phyloP scores from a whole-genome alignment of 345 rosid genomes.

The Ceriops decandra region DNA sequence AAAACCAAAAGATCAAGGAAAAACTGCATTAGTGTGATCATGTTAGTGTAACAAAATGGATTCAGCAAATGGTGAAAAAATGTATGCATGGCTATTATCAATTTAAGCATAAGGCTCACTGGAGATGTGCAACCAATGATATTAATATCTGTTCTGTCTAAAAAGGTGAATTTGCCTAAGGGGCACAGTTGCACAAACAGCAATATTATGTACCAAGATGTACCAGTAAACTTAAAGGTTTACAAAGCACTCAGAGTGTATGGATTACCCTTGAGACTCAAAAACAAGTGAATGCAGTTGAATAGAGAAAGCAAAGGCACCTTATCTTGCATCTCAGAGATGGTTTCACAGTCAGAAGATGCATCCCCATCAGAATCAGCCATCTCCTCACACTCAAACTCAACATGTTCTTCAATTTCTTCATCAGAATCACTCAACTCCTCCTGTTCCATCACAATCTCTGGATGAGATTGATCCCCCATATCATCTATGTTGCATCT shows the following conservation, averaged over 20 bases:
- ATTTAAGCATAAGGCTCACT: too few species aligned
- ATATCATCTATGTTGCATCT: slow-evolving; percentile 38
- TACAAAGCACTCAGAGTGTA: slow-evolving; percentile 4
- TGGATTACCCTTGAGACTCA: background rate
- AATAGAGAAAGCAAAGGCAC: slow-evolving; percentile 26
- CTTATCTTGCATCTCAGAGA: slow-evolving; percentile 43
- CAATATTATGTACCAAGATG: background rate
- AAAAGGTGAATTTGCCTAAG: background rate
- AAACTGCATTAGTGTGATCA: too few species aligned
- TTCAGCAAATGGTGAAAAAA: too few species aligned
- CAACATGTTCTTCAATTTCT: slow-evolving; percentile 82
- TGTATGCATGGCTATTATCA: too few species aligned
- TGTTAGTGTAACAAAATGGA: too few species aligned
- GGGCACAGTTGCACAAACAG: background rate
- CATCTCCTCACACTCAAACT: slow-evolving; percentile 99
- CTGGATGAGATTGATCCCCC: slow-evolving; percentile 60
- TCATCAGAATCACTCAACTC: slow-evolving; percentile 97
- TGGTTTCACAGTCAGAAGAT: slow-evolving; percentile 20
- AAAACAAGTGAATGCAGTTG: slow-evolving; percentile 10
- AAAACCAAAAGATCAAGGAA: too few species aligned
- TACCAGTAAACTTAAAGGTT: background rate
- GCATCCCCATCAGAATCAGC: slow-evolving; percentile 92
- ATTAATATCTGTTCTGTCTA: background rate
- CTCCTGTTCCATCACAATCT: slow-evolving; percentile 96
- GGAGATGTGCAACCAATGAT: background rate